Percentiles rank a stretch among this genome's conserved stretches.
These are phyloP conservation scores for Uronychia binucleata DNA, from an alignment of 73 alveolate genomes.

Conservation along the genomic window DNA sequence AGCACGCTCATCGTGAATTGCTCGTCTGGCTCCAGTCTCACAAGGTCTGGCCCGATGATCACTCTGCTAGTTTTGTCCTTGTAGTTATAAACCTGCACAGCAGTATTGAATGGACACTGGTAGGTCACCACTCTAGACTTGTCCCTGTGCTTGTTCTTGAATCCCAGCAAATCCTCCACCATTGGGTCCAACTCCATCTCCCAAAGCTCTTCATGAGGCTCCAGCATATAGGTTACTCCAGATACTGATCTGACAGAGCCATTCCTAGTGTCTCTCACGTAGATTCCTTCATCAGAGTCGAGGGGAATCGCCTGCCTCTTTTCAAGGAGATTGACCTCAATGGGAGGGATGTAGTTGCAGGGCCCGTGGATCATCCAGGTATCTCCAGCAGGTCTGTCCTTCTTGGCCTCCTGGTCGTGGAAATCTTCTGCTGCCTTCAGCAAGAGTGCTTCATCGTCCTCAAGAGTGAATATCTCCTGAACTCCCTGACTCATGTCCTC, in stretches of 20 bases:
- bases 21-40: slow-evolving; percentile 81
- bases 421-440: slow-evolving; percentile 77
- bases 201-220: slow-evolving; percentile 90
- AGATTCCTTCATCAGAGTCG: slow-evolving; percentile 88
- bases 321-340: slow-evolving; percentile 69
- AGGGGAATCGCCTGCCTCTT: slow-evolving; percentile 76
- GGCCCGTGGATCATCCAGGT: slow-evolving; percentile 92
- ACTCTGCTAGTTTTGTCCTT: slow-evolving; percentile 67
- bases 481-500: slow-evolving; percentile 76
- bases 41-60: slow-evolving; percentile 80
- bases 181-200: slow-evolving; percentile 70
- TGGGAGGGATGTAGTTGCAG: slow-evolving; percentile 77
- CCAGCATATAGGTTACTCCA: slow-evolving; percentile 82
- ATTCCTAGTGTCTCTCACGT: slow-evolving; percentile 80
- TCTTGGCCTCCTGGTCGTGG: slow-evolving; percentile 40
- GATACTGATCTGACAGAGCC: slow-evolving; percentile 78
- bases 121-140: slow-evolving; percentile 74
- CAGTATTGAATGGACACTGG: slow-evolving; percentile 76
- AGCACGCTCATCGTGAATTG: slow-evolving; percentile 69
- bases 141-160: slow-evolving; percentile 25
- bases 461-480: slow-evolving; percentile 57
- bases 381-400: slow-evolving; percentile 74
- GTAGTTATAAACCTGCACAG: slow-evolving; percentile 85
- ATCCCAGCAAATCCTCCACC: slow-evolving; percentile 74
- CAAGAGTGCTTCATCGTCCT: slow-evolving; percentile 80